Evolutionary conservation across 345 rosid species (phyloP).

Genomic region (Salix purpurea): DNA sequence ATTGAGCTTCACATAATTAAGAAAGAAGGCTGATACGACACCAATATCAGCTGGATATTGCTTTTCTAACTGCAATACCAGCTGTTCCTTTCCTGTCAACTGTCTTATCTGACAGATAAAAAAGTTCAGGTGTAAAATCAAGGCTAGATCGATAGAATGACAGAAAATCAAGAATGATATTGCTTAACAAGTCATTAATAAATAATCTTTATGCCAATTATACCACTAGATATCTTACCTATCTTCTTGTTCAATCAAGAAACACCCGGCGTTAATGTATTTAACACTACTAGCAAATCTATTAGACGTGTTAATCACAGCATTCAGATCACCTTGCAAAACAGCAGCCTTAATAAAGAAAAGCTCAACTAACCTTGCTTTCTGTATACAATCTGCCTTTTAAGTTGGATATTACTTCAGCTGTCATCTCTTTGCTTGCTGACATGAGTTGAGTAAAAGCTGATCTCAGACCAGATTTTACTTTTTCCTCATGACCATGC

Average conservation of each 20-base stretch:
- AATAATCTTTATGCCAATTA: neutral
- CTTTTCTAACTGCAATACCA: conserved; percentile 76
- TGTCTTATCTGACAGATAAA: conserved; percentile 51
- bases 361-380: conserved; percentile 47
- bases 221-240: neutral
- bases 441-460: conserved; percentile 83
- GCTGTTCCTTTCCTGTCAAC: conserved; percentile 78
- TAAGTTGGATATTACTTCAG: conserved; percentile 50
- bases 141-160: neutral
- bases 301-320: neutral
- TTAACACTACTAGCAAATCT: neutral
- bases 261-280: neutral
- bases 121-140: conserved; percentile 3
- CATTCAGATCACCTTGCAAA: neutral
- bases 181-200: neutral
- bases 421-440: conserved; percentile 62
- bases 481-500: conserved; percentile 45
- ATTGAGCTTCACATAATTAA: conserved; percentile 84
- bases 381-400: conserved; percentile 58
- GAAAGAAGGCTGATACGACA: conserved; percentile 76
- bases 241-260: neutral
- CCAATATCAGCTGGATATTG: conserved; percentile 87
- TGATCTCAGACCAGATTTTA: conserved; percentile 57
- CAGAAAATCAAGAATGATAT: neutral
- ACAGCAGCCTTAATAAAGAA: neutral